Evolutionary conservation across 305 asterid genomes (phyloP).

Genomic region (Fraxinus xanthoxyloides): DNA sequence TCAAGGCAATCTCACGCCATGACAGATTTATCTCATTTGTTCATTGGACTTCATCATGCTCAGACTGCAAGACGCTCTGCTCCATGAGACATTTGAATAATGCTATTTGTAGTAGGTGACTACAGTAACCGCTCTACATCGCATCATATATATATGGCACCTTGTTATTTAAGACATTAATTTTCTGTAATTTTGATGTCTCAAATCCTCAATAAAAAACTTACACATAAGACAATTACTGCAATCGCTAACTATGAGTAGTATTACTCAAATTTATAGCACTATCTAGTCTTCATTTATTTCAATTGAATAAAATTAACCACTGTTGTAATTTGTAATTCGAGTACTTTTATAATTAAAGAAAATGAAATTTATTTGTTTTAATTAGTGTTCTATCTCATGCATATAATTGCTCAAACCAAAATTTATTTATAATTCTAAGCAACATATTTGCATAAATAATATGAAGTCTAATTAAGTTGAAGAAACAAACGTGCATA

Average conservation of each 20-base stretch:
- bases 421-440: neutral
- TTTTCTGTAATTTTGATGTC: too few relatives aligned
- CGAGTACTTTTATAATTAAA: neutral
- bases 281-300: neutral
- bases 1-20: slow-evolving; percentile 36
- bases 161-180: neutral
- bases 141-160: neutral
- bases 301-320: neutral
- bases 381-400: neutral
- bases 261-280: neutral
- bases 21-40: slow-evolving; percentile 21
- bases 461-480: too few relatives aligned
- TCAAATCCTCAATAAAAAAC: too few relatives aligned
- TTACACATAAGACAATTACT: neutral
- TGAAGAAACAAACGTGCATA: too few relatives aligned
- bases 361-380: neutral
- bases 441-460: neutral
- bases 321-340: neutral
- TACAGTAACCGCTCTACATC: too few relatives aligned
- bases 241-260: too few relatives aligned
- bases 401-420: neutral
- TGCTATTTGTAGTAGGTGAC: neutral
- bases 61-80: neutral
- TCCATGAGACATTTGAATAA: neutral
- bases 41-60: neutral